Percentiles rank a stretch among this genome's conserved stretches.
These are phyloP conservation scores for Perkinsus olseni DNA, from an alignment of 169 alveolate genomes.

Conservation along the genomic window DNA sequence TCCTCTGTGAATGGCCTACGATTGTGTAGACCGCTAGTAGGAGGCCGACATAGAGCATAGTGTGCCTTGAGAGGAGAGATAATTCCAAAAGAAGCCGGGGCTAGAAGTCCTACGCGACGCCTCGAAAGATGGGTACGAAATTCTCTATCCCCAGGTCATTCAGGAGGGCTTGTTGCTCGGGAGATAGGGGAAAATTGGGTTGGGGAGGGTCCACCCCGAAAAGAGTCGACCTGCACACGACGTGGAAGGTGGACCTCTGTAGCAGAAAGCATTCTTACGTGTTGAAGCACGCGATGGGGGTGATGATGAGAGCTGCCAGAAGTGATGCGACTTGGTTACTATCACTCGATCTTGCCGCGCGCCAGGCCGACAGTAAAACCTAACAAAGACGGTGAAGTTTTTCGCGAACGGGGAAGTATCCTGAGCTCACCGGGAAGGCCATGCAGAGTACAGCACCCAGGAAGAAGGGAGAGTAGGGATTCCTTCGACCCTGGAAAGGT, in stretches of 20 bases:
- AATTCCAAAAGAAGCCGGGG: background rate
- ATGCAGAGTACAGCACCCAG: background rate
- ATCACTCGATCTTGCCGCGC: background rate
- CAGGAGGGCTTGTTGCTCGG: background rate
- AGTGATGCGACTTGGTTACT: background rate
- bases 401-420: background rate
- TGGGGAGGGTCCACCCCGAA: background rate
- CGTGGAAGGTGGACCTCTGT: background rate
- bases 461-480: background rate
- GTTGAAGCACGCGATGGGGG: background rate
- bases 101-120: background rate
- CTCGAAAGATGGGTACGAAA: background rate
- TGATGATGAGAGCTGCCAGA: background rate
- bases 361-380: background rate
- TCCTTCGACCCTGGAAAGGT: background rate
- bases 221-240: background rate
- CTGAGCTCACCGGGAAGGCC: background rate
- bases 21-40: background rate
- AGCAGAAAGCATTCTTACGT: background rate
- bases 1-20: background rate
- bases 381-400: background rate
- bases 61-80: background rate
- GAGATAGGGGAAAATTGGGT: background rate
- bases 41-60: background rate
- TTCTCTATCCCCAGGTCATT: background rate